Evolutionary conservation across 1,284 basidiomycete genomes (phyloP).

Genomic region (Microbotryum scabiosae): DNA sequence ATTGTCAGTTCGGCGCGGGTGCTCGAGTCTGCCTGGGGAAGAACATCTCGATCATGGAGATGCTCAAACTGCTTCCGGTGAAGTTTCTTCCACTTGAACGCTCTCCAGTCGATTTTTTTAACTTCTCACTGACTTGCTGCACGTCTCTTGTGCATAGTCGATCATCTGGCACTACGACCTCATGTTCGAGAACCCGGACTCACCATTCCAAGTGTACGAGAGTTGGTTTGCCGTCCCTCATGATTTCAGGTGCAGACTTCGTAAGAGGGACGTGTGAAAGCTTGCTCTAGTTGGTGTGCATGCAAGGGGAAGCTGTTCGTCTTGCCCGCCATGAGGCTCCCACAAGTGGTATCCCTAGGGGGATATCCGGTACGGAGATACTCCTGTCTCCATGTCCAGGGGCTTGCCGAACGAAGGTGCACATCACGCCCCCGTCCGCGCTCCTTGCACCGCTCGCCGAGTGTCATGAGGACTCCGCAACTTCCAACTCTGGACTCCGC

Average conservation of each 20-base stretch:
- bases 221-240: conserved; percentile 12
- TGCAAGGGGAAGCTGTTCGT: too few species aligned
- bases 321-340: too few species aligned
- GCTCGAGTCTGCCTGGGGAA: conserved; percentile 14
- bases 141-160: background rate
- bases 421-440: too few species aligned
- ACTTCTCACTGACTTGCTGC: background rate
- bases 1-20: background rate
- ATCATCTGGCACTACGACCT: conserved; percentile 31
- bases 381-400: too few species aligned
- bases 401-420: too few species aligned
- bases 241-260: conserved; percentile 5
- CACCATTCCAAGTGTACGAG: conserved; percentile 6
- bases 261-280: conserved; percentile 1
- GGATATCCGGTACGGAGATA: too few species aligned
- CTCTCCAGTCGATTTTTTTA: background rate
- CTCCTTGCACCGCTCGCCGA: too few species aligned
- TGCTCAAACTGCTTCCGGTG: conserved; percentile 34
- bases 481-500: too few species aligned
- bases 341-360: too few species aligned
- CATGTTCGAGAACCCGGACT: conserved; percentile 7
- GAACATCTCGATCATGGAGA: conserved; percentile 36
- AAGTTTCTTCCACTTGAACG: background rate
- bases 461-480: too few species aligned
- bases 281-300: background rate